Evolutionary conservation across 2,329 filamentous ascomycete species (phyloP).

Genomic region (Phyllosticta citribraziliensis): DNA sequence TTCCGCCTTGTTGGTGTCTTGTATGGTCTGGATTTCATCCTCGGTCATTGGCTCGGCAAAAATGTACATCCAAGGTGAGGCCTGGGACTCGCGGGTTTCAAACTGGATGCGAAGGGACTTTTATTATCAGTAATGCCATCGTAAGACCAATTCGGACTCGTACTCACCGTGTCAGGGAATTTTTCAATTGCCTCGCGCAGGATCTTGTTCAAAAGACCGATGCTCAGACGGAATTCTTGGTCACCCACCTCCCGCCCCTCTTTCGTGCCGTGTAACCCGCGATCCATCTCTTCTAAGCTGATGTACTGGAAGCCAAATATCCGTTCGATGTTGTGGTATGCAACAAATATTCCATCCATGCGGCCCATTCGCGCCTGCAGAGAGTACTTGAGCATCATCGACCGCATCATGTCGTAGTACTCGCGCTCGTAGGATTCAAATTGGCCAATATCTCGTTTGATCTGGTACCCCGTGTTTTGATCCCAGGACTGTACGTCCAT

Average conservation of each 20-base stretch:
- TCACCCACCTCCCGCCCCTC: slow-evolving; percentile 51
- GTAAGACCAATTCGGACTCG: neutral
- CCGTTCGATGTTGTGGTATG: slow-evolving; percentile 86
- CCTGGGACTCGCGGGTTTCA: slow-evolving; percentile 56
- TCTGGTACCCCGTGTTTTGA: slow-evolving; percentile 76
- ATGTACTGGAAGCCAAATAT: slow-evolving; percentile 99
- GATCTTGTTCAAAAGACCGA: slow-evolving; percentile 69
- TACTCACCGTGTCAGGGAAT: slow-evolving; percentile 55
- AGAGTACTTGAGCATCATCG: slow-evolving; percentile 93
- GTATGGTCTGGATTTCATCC: slow-evolving; percentile 62
- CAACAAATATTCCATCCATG: slow-evolving; percentile 98
- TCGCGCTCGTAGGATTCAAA: slow-evolving; percentile 93
- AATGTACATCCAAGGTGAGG: slow-evolving; percentile 66
- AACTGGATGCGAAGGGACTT: slow-evolving; percentile 69
- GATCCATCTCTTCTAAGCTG: slow-evolving; percentile 75
- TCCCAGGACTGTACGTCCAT: slow-evolving; percentile 71
- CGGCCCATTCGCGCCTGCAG: slow-evolving; percentile 92
- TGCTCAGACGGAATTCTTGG: slow-evolving; percentile 72
- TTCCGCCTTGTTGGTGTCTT: slow-evolving; percentile 53
- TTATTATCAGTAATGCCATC: slow-evolving; percentile 10
- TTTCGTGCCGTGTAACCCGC: slow-evolving; percentile 63
- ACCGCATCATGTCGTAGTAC: slow-evolving; percentile 91
- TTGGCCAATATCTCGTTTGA: slow-evolving; percentile 61
- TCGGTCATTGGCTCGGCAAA: slow-evolving; percentile 78
- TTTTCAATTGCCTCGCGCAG: slow-evolving; percentile 63